phyloP scores from a whole-genome alignment of 2,329 filamentous ascomycete species.

The Beauveria brongniartii region DNA sequence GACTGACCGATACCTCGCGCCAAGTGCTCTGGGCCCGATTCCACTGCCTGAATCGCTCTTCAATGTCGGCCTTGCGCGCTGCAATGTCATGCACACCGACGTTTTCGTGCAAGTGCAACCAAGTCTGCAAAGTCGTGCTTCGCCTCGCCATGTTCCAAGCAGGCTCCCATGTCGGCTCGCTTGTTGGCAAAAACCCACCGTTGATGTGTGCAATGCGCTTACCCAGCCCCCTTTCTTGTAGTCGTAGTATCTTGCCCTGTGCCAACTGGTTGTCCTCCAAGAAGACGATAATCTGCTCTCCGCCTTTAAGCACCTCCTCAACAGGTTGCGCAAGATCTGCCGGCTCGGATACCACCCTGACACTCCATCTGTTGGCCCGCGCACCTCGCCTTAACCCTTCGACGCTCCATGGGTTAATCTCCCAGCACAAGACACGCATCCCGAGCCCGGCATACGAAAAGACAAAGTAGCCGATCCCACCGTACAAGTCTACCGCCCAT shows the following conservation, averaged over 20 bases:
- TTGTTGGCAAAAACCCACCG: conserved; percentile 53
- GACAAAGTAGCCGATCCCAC: conserved; percentile 88
- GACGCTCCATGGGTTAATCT: conserved; percentile 81
- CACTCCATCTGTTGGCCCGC: conserved; percentile 56
- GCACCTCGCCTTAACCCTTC: conserved; percentile 76
- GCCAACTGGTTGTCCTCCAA: conserved; percentile 59
- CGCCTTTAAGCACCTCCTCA: conserved; percentile 30
- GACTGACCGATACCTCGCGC: conserved; percentile 34
- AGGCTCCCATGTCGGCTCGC: conserved; percentile 43
- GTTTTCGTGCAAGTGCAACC: conserved; percentile 62
- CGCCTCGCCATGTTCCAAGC: conserved; percentile 37
- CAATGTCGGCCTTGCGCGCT: conserved; percentile 37
- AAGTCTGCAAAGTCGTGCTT: conserved; percentile 27
- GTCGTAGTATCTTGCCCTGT: conserved; percentile 28
- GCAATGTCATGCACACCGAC: conserved; percentile 48
- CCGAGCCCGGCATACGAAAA: conserved; percentile 73
- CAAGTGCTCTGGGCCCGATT: conserved; percentile 11
- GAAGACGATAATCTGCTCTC: conserved; percentile 57
- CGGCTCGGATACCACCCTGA: conserved; percentile 40
- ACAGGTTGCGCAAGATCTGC: conserved; percentile 30
- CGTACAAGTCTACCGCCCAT: conserved; percentile 75
- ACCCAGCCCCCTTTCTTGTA: conserved; percentile 27
- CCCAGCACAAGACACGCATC: conserved; percentile 73
- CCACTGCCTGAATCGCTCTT: conserved; percentile 36
- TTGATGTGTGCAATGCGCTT: conserved; percentile 50